Percentiles rank a stretch among this genome's conserved stretches.
Conservation (phyloP, 768 basidiomycete genomes). For the Boletellus emodensis region DNA sequence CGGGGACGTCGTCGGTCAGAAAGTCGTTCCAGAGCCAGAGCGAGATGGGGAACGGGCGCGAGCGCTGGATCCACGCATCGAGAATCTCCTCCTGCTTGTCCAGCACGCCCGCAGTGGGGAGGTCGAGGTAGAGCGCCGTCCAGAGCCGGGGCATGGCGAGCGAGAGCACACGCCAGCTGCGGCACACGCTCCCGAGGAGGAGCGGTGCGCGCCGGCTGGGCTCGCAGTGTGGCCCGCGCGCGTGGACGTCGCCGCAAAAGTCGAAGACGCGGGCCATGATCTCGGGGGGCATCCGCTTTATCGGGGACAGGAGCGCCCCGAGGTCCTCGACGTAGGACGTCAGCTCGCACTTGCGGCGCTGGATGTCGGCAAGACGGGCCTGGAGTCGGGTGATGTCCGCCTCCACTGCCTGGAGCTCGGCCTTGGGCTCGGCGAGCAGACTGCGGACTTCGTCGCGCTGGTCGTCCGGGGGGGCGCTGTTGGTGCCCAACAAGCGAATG, state of each 20-base stretch:
- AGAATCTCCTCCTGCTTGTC: slow-evolving; percentile 25
- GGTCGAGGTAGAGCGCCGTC: slow-evolving; percentile 31
- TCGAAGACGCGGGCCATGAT: slow-evolving; percentile 32
- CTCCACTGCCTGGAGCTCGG: slow-evolving; percentile 25
- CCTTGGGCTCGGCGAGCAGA: slow-evolving; percentile 25
- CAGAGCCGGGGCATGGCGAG: slow-evolving; percentile 28
- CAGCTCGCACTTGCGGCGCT: slow-evolving; percentile 27
- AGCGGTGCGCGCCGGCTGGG: slow-evolving; percentile 28
- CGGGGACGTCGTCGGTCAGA: slow-evolving; percentile 30
- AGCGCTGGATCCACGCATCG: slow-evolving; percentile 25
- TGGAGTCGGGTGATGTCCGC: slow-evolving; percentile 25
- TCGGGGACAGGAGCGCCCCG: slow-evolving; percentile 31
- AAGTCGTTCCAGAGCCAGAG: slow-evolving; percentile 32
- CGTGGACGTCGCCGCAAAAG: slow-evolving; percentile 28
- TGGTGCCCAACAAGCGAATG: slow-evolving; percentile 28
- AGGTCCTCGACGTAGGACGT: slow-evolving; percentile 31
- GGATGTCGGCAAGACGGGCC: slow-evolving; percentile 28
- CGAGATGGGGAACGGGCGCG: slow-evolving; percentile 23
- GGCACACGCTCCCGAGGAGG: slow-evolving; percentile 28
- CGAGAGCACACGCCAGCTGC: slow-evolving; percentile 27
- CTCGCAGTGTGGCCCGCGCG: slow-evolving; percentile 27
- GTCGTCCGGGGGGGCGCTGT: slow-evolving; percentile 24
- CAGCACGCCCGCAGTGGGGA: slow-evolving; percentile 23
- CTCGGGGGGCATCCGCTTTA: slow-evolving; percentile 32
- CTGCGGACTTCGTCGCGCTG: slow-evolving; percentile 26